Base-by-base conservation (phyloP, 768 basidiomycete genomes). In the Fomitopsis serialis region DNA sequence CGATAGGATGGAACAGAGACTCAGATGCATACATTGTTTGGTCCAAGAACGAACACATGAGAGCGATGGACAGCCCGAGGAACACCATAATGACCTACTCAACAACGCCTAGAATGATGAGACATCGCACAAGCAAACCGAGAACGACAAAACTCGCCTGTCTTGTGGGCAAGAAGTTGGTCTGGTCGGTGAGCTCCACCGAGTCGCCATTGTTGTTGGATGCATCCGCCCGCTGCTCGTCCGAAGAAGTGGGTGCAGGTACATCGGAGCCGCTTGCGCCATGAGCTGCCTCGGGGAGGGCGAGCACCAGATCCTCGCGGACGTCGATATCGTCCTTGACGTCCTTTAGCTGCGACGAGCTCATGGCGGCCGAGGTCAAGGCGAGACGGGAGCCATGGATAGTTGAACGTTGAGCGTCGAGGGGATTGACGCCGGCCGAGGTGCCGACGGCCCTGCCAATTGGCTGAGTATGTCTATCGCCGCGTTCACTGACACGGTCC, bases 11-110 rank as follows among this genome's bases (percentile, higher is more conserved):
- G 10, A 40, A 23, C 13, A 10, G 29, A 37, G 27, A 12, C 42
- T 27, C n/a, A 36, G 21, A 21, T 7, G 56, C 58, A 11, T 44
- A 59, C 58, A 60, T 60, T 4, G 58, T 61, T 50, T 61, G 60
- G 29, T 61, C 60, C 29, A 61, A 47, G 46, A 61, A 54, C 10
- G 60, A 54, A 47, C 58, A 58, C 22, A 54, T 50, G 12, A 61
- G 53, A 9, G 58, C 60, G 21, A 59, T 45, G 8, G 58, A 59
- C 32, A 61, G 47, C 2, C 58, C 60, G 24, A 56, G 13, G 37
- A 55, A 61, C 2, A 61, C 60, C 22, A 37, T 53, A 27, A 61
- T 57, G 29, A 61, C 58, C 45, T 35, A 35, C 9, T 35, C 34
- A 35, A 35, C 34, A n/a, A n/a, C n/a, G n/a, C n/a, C n/a, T n/a